Percentiles rank a stretch among this genome's conserved stretches.
Evolutionary conservation across 768 basidiomycete genomes (phyloP).

Genomic region (Leccinum boreale): DNA sequence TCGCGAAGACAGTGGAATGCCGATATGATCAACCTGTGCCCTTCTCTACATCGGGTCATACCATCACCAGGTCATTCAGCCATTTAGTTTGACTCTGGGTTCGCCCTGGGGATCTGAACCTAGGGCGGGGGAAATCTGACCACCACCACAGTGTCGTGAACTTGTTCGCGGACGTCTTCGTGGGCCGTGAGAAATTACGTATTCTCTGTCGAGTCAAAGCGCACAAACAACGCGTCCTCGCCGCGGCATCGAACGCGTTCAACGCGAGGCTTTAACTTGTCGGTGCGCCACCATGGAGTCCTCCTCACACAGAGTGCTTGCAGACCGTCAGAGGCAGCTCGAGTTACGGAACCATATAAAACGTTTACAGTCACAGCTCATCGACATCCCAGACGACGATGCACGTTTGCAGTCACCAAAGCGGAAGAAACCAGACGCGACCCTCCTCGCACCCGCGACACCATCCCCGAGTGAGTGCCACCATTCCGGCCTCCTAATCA

Average conservation of each 20-base stretch:
- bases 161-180: neutral
- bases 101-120: slow-evolving; percentile 4
- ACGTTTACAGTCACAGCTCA: slow-evolving; percentile 52
- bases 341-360: slow-evolving; percentile 56
- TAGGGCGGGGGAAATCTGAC: slow-evolving; percentile 5
- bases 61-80: slow-evolving; percentile 9
- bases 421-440: slow-evolving; percentile 40
- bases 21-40: slow-evolving; percentile 15
- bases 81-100: slow-evolving; percentile 3
- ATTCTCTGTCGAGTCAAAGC: slow-evolving; percentile 4
- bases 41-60: slow-evolving; percentile 4
- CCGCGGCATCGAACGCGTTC: slow-evolving; percentile 17
- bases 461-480: slow-evolving; percentile 63
- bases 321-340: slow-evolving; percentile 41
- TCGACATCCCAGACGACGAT: slow-evolving; percentile 29
- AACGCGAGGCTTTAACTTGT: slow-evolving; percentile 4
- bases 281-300: slow-evolving; percentile 50
- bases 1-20: slow-evolving; percentile 9
- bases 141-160: neutral
- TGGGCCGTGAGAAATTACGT: slow-evolving; percentile 22
- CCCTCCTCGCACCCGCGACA: slow-evolving; percentile 44
- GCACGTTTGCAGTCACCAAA: slow-evolving; percentile 41
- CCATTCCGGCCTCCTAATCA: neutral
- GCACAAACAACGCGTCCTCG: slow-evolving; percentile 24
- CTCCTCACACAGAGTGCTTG: slow-evolving; percentile 38